Evolutionary conservation across 495 filamentous ascomycete genomes (phyloP), one percentile per base, ranked within the genome.

Genomic region (Penicillium roqueforti): DNA sequence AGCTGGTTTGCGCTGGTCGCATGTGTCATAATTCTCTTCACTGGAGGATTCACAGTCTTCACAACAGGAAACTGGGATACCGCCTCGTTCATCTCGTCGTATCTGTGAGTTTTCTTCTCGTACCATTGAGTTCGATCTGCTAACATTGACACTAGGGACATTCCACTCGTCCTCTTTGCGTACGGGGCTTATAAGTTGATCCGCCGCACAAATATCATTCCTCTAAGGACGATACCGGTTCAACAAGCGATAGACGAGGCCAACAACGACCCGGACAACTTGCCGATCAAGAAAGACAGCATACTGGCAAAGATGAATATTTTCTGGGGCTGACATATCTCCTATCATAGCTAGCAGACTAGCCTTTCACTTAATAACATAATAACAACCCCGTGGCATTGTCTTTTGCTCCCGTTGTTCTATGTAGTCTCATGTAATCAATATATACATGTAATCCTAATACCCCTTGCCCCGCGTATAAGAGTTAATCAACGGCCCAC

Each of bases 41-140:
- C 84, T 31, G 85, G 82, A 53, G 83, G 84, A 6, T 86, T 85
- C 53, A 63, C 70, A 8, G 83, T 85, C n/a, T 86, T 86, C 37
- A 73, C 70, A 0, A 40, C 52, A n/a, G 68, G 70, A 26, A 70
- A 66, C 32, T 73, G 70, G 70, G 57, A 61, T 13, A 55, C 68
- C 2, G 61, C 67, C 13, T 51, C 49, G 1, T 73, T 73, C 40
- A 62, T 73, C 8, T 73, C 68, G 5, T 66, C 67, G 0, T 73
- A 73, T 55, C 29, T 78, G 69, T 72, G 51, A 53, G 68, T 63
- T 1, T 19, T 47, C 7, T 26, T 5, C 4, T 11, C 23, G 22
- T 14, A 3, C 4, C 7, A 14, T 23, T 10, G 7, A 18, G 40
- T 6, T 10, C 0, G 29, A 3, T 47, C 9, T n/a, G 31, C 51